phyloP scores from a whole-genome alignment of 1,284 basidiomycete genomes.

The Irpex rosettiformis region DNA sequence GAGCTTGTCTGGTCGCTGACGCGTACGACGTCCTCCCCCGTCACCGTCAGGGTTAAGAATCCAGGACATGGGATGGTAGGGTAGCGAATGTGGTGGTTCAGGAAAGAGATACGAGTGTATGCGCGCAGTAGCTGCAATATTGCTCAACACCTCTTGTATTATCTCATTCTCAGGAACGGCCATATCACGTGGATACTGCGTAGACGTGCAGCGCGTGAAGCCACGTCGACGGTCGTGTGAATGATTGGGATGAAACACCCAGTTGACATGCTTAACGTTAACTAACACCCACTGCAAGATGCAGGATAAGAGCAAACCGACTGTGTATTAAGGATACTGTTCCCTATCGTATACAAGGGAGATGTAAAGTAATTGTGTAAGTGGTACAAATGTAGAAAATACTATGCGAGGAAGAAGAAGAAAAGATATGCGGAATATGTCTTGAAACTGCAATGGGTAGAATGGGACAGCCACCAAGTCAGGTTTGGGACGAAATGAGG shows the following conservation, averaged over 20 bases:
- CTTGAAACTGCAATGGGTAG: conserved; percentile 22
- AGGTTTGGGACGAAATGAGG: conserved; percentile 5
- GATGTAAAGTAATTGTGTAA: conserved; percentile 36
- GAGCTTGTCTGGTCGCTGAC: conserved; percentile 26
- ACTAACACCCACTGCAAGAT: no score
- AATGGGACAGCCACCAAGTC: conserved; percentile 17
- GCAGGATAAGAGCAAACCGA: conserved; percentile 11
- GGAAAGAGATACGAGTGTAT: conserved; percentile 4
- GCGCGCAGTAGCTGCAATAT: neutral
- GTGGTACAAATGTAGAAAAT: conserved; percentile 26
- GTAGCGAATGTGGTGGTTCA: conserved; percentile 9
- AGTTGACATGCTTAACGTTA: no score
- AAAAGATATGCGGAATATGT: conserved; percentile 18
- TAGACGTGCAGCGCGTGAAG: neutral
- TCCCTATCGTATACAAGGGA: conserved; percentile 18
- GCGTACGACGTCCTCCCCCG: conserved; percentile 14
- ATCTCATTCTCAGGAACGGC: neutral
- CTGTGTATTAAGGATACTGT: conserved; percentile 19
- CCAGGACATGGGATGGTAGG: conserved; percentile 47
- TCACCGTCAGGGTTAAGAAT: conserved; percentile 46
- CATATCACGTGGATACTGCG: neutral
- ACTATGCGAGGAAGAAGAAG: conserved; percentile 21
- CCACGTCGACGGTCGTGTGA: neutral
- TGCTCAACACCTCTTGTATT: neutral
- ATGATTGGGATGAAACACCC: neutral